Base-by-base conservation (phyloP, 2,329 filamentous ascomycete genomes). In the Fusarium devonianum region DNA sequence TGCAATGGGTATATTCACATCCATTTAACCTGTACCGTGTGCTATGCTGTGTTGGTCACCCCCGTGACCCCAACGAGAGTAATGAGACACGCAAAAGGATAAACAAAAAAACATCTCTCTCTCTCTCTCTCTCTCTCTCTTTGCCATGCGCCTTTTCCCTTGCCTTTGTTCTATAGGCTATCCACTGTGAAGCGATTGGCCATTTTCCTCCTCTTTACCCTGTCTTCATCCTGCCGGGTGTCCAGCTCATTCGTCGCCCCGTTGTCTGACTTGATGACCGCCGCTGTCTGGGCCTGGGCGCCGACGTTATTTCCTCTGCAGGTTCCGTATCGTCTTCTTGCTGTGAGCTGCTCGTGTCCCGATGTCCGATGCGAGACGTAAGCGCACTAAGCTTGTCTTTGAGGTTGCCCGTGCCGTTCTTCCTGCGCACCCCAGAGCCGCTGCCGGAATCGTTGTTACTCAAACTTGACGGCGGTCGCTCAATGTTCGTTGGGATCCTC, bases 301-400 rank as follows among this genome's bases (percentile, higher is more conserved):
- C 49, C 12, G 59, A 43, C 9, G 53, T 43, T 2, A 48, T 41
- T 16, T 66, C 63, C 13, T 63, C 63, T 1, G 51, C 41, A 6
- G 35, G 54, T n/a, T 64, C 63, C 3, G 49, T 53, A 19, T 57
- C 49, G 3, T 61, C 56, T 3, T 66, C 63, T 42, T 56, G 59
- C 13, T 60, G 61, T n/a, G 49, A 30, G 5, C 38, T 54, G 34
- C 32, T 48, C 12, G 33, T 49, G 38, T 66, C 63, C 18, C 63
- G 49, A 14, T 64, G 57, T n/a, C 57, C 41, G 34, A 66, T 66
- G 14, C 63, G 63, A 18, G 67, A 66, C 2, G 70, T 69, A 19
- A 74, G 59, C 12, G 71, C 69, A 32, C 62, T 69, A 12, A 74
- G 60, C 50, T 67, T 72, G 36, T 73, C 71, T 39, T 71, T 67